These are phyloP conservation scores for Simplicillium aogashimaense DNA, from an alignment of 2,329 filamentous ascomycete species.

Conservation along the genomic window DNA sequence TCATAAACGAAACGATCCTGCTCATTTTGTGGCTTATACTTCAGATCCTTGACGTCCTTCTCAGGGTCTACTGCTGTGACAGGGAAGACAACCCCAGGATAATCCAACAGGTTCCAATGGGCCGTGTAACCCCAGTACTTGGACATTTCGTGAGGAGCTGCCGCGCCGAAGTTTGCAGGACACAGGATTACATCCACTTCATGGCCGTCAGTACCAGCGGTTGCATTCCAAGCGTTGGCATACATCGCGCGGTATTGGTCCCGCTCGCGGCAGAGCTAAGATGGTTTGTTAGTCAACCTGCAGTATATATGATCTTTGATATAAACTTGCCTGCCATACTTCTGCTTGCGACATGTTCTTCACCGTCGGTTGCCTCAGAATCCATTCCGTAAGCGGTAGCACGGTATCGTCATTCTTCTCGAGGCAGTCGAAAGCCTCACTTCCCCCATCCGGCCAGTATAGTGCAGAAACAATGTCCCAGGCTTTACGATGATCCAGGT, in stretches of 20 bases:
- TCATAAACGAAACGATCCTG: too few species aligned
- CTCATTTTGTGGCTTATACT: too few species aligned
- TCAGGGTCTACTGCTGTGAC: neutral
- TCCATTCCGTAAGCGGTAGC: slow-evolving; percentile 42
- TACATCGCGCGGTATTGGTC: slow-evolving; percentile 19
- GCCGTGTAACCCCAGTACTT: slow-evolving; percentile 51
- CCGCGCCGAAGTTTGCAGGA: slow-evolving; percentile 38
- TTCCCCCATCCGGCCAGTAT: slow-evolving; percentile 47
- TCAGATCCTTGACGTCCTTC: too few species aligned
- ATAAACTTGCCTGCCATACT: slow-evolving; percentile 16
- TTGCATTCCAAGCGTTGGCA: slow-evolving; percentile 16
- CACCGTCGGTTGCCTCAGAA: slow-evolving; percentile 38
- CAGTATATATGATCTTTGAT: neutral
- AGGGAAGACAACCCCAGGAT: slow-evolving; percentile 29
- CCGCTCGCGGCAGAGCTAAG: slow-evolving; percentile 14
- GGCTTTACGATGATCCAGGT: slow-evolving; percentile 37
- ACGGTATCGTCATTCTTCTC: slow-evolving; percentile 41
- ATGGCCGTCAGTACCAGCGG: neutral
- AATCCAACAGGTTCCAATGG: slow-evolving; percentile 58
- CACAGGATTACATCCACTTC: slow-evolving; percentile 47
- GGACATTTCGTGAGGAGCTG: slow-evolving; percentile 23
- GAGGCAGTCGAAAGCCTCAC: slow-evolving; percentile 31
- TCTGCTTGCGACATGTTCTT: slow-evolving; percentile 19
- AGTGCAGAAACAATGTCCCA: slow-evolving; percentile 26
- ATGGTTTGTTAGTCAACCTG: neutral